Evolutionary conservation across 2,329 filamentous ascomycete species (phyloP).

Genomic region (Cryoendolithus antarcticus): DNA sequence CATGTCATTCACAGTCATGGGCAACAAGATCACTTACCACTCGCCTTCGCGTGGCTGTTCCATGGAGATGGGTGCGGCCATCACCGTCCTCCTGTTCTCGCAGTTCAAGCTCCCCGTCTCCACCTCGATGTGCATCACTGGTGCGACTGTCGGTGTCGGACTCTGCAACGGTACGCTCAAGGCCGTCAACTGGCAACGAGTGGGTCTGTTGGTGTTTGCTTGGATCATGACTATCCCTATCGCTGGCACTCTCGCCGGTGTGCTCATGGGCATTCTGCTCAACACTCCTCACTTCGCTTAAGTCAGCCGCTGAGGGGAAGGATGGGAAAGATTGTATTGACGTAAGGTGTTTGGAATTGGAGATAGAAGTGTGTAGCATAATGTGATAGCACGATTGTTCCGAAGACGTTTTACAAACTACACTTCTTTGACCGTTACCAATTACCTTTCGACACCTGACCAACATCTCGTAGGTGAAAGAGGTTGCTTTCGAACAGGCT

Average conservation of each 20-base stretch:
- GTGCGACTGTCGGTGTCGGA: constrained; percentile 50
- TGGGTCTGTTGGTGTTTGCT: constrained; percentile 46
- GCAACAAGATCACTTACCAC: constrained; percentile 48
- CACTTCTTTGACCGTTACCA: no score
- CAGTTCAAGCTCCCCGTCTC: constrained; percentile 51
- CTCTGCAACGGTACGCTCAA: constrained; percentile 47
- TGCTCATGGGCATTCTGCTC: constrained; percentile 50
- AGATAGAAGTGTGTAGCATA: no score
- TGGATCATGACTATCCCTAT: constrained; percentile 51
- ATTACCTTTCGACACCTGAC: no score
- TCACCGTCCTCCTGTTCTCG: constrained; percentile 53
- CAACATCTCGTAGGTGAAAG: no score
- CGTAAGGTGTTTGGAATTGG: no score
- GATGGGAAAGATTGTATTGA: neutral
- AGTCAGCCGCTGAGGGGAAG: neutral
- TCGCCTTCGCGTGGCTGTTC: constrained; percentile 47
- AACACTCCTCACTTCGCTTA: constrained; percentile 40
- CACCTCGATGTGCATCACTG: constrained; percentile 53
- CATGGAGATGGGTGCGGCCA: constrained; percentile 49
- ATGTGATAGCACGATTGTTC: no score
- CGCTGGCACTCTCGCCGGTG: constrained; percentile 45
- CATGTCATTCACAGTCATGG: constrained; percentile 26
- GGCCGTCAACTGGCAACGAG: constrained; percentile 52
- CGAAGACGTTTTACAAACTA: no score
- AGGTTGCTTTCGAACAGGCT: no score